Conservation (phyloP, 192 early-diverging fungal genomes). For the Blastocladiella britannica region DNA sequence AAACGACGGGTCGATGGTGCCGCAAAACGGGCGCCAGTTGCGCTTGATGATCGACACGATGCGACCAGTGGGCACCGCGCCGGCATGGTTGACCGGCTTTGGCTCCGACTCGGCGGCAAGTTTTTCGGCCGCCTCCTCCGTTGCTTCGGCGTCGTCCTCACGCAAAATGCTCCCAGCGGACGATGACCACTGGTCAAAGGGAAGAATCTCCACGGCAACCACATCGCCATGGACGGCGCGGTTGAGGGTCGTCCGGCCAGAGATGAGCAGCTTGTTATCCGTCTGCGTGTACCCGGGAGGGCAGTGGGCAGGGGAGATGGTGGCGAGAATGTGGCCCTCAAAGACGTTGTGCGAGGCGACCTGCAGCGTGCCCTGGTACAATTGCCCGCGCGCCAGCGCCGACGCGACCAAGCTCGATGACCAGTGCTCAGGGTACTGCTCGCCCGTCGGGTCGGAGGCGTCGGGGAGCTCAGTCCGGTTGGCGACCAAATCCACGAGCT, state of each 20-base stretch:
- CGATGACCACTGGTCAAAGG: constrained; percentile 63
- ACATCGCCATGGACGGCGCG: constrained; percentile 80
- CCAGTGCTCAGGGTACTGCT: constrained; percentile 43
- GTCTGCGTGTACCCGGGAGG: constrained; percentile 48
- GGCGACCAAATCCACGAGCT: constrained; percentile 82
- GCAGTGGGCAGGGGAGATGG: too few species aligned
- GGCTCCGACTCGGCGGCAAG: constrained; percentile 8
- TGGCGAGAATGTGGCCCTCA: constrained; percentile 57
- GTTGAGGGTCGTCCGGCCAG: constrained; percentile 69
- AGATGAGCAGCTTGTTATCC: constrained; percentile 49
- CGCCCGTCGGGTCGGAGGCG: constrained; percentile 24
- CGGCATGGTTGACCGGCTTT: background rate
- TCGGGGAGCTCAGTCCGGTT: constrained; percentile 18
- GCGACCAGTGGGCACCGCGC: constrained; percentile 51
- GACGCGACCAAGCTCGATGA: constrained; percentile 52
- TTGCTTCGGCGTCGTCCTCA: constrained; percentile 34
- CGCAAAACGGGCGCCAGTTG: constrained; percentile 88
- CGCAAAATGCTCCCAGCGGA: constrained; percentile 46
- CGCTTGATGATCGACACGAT: constrained; percentile 86
- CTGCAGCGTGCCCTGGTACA: constrained; percentile 58
- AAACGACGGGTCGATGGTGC: constrained; percentile 59
- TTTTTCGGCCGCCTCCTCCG: constrained; percentile 1
- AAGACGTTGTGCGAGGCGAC: constrained; percentile 75
- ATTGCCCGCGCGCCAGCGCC: constrained; percentile 60
- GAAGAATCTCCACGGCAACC: constrained; percentile 69